Evolutionary conservation across 768 basidiomycete genomes (phyloP), one percentile per base, ranked within the genome.

Genomic region (Xerocomellus amylosporus): DNA sequence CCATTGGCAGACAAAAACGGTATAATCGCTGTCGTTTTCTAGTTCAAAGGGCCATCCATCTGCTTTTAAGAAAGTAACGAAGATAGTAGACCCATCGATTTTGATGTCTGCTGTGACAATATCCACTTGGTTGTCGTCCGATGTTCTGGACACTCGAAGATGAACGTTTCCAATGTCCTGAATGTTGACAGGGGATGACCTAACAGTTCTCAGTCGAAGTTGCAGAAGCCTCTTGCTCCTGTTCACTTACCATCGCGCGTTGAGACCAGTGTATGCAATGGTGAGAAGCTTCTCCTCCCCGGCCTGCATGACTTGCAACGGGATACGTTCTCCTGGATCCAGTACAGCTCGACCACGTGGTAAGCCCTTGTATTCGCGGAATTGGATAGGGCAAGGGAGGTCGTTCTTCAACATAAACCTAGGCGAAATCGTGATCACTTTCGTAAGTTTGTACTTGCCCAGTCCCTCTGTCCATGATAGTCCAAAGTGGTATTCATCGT

Each of bases 381-480:
- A 85, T 37, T 83, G 83, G 31, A 99, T 79, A 2, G 84, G 64
- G 46, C 83, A 81, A 5, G 75, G 58, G 36, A 93, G 78, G 56
- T 84, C 79, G 72, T 98, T 99, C 71, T 86, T 90, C 61, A 98
- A 71, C 58, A 98, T 74, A 75, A 94, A 98, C 43, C 97, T 84
- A 26, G 97, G 97, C 8, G 90, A 79, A 36, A 98, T 74, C 0
- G 90, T 95, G 59, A 99, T 86, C 60, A 98, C 87, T 74, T 98
- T 98, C 26, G 88, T 88, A 33, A 98, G 75, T 67, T 98, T 98
- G 71, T 98, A 98, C 77, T 97, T 98, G 34, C 97, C 97, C n/a
- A 87, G 75, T 2, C 95, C 97, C 71, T 96, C 94, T 17, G 82
- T 79, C 84, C 95, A 98, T 5, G 93, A 95, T 37, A 99, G 63